These are phyloP conservation scores for Westerdykella sp. DNA, from an alignment of 2,329 filamentous ascomycete genomes.

Conservation along the genomic window DNA sequence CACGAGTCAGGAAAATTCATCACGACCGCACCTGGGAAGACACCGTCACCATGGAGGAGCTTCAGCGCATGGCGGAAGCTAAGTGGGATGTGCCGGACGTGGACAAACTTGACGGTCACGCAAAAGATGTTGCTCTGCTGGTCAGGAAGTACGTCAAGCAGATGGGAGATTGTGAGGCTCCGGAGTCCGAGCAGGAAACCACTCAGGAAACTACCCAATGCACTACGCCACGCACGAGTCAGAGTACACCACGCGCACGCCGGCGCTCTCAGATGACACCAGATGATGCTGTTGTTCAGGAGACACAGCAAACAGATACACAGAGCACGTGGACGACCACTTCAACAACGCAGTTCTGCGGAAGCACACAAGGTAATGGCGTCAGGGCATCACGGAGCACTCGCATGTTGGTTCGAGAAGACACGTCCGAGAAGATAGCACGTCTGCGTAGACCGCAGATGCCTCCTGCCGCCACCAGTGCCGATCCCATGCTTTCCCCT, in stretches of 20 bases:
- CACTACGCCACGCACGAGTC: slow-evolving; percentile 12
- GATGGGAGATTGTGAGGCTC: slow-evolving; percentile 11
- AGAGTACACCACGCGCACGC: background rate
- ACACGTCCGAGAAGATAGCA: slow-evolving; percentile 13
- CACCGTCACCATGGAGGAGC: slow-evolving; percentile 60
- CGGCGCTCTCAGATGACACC: background rate
- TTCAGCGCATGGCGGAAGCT: slow-evolving; percentile 60
- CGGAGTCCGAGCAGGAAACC: slow-evolving; percentile 14
- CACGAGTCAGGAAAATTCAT: slow-evolving; percentile 69
- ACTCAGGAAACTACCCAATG: slow-evolving; percentile 18
- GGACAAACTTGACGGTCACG: slow-evolving; percentile 23
- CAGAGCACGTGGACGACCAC: slow-evolving; percentile 6
- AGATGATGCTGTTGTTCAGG: slow-evolving; percentile 11
- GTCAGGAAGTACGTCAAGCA: slow-evolving; percentile 16
- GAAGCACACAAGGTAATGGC: slow-evolving; percentile 19
- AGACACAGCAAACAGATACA: slow-evolving; percentile 12
- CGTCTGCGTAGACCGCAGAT: background rate
- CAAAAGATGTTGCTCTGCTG: slow-evolving; percentile 25
- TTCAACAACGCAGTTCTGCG: slow-evolving; percentile 11
- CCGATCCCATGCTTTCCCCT: background rate
- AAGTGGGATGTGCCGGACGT: slow-evolving; percentile 37
- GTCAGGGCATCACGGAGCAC: slow-evolving; percentile 13
- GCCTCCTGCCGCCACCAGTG: background rate
- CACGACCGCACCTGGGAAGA: slow-evolving; percentile 66
- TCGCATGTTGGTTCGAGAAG: slow-evolving; percentile 16